phyloP scores from a whole-genome alignment of 768 basidiomycete genomes.

The Kwoniella botswanensis region DNA sequence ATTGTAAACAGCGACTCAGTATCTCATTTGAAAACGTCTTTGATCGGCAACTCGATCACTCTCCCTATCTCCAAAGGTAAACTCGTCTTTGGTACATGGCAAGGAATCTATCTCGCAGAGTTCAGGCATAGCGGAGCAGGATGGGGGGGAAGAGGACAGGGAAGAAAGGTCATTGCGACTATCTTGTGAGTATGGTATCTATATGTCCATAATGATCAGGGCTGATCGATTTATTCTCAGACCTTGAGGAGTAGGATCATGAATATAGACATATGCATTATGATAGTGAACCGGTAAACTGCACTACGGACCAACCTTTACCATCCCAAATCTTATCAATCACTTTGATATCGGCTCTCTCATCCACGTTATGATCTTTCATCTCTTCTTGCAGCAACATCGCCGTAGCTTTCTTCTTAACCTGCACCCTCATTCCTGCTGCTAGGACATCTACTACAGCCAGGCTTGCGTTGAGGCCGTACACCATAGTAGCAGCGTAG shows the following conservation, averaged over 20 bases:
- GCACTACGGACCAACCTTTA: conserved; percentile 42
- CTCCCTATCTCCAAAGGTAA: conserved; percentile 79
- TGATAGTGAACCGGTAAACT: conserved; percentile 23
- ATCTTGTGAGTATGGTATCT: conserved; percentile 40
- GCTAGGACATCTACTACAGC: conserved; percentile 79
- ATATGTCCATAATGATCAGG: background rate
- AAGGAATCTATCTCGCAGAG: conserved; percentile 89
- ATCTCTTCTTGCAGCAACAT: conserved; percentile 12
- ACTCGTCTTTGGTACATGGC: conserved; percentile 89
- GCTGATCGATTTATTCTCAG: conserved; percentile 3
- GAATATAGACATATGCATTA: conserved; percentile 12
- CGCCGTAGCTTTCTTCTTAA: conserved; percentile 33
- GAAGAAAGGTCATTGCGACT: conserved; percentile 51
- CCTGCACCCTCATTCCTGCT: conserved; percentile 76
- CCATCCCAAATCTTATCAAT: conserved; percentile 63
- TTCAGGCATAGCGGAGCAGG: conserved; percentile 45
- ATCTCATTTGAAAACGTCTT: conserved; percentile 86
- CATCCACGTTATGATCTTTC: background rate
- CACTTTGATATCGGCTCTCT: background rate
- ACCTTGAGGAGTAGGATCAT: background rate
- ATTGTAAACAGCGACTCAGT: conserved; percentile 71
- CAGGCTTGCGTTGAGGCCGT: conserved; percentile 84
- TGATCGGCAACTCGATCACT: conserved; percentile 80
- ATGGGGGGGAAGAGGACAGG: conserved; percentile 46
- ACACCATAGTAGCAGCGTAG: conserved; percentile 93